A percentile compares a stretch with the other conserved stretches of the same genome.
Conservation (phyloP, 176 grass and related monocot genomes). For the Bolboschoenus planiculmis region DNA sequence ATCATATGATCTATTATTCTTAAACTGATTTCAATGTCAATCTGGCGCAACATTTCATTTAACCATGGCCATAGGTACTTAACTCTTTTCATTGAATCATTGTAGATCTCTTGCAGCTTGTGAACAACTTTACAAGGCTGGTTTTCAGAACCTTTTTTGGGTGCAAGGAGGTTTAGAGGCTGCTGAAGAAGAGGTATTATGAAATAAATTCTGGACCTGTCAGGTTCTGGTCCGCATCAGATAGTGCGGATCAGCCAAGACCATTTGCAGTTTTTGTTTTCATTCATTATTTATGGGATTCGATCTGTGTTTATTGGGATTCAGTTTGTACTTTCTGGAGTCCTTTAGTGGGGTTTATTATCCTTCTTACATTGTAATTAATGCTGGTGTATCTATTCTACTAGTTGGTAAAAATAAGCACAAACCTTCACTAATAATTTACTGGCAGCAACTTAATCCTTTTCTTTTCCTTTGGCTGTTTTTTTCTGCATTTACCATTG, state of each 20-base stretch:
- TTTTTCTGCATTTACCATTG: neutral
- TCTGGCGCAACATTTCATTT: neutral
- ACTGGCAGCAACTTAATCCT: neutral
- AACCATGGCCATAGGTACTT: neutral
- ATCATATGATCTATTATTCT: neutral
- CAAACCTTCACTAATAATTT: neutral
- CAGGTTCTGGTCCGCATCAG: neutral
- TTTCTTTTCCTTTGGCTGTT: neutral
- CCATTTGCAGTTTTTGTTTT: neutral
- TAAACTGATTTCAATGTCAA: neutral
- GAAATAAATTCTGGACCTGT: neutral
- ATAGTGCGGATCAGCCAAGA: neutral
- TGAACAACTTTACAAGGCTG: constrained; percentile 76
- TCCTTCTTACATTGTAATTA: neutral
- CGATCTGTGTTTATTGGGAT: neutral
- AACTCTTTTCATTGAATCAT: neutral
- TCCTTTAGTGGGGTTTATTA: neutral
- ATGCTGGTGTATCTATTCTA: neutral
- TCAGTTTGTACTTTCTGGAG: neutral
- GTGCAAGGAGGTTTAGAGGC: constrained; percentile 95
- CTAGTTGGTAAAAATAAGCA: neutral
- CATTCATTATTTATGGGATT: neutral
- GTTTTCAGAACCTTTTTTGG: constrained; percentile 89
- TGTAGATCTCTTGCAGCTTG: constrained; percentile 86
- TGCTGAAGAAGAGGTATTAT: constrained; percentile 83